Evolutionary conservation across 169 alveolate genomes (phyloP).

Genomic region (Toxoplasma gondii): DNA sequence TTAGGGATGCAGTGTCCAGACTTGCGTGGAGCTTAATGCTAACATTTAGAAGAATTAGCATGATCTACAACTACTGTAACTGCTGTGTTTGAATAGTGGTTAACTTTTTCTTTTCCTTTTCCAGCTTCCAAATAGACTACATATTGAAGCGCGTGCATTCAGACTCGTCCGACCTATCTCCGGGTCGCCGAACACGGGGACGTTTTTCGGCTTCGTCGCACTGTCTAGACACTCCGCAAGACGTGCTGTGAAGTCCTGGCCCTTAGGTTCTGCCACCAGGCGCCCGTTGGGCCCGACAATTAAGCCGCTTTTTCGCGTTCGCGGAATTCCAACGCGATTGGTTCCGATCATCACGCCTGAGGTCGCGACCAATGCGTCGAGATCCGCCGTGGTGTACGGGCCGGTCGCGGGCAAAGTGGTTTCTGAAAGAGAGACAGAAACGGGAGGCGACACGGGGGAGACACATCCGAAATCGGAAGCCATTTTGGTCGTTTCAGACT

Average conservation of each 20-base stretch:
- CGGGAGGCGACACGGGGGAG: too few relatives aligned
- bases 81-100: too few relatives aligned
- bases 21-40: too few relatives aligned
- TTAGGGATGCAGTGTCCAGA: too few relatives aligned
- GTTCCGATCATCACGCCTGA: background rate
- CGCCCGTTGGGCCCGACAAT: background rate
- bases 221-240: background rate
- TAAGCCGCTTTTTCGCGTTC: background rate
- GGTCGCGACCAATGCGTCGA: slow-evolving; percentile 6
- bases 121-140: too few relatives aligned
- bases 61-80: too few relatives aligned
- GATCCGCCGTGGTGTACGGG: slow-evolving; percentile 26
- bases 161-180: background rate
- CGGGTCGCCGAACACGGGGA: background rate
- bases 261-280: background rate
- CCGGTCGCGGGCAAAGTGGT: background rate
- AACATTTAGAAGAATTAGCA: too few relatives aligned
- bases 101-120: too few relatives aligned
- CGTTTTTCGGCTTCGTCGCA: background rate
- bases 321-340: background rate
- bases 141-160: too few relatives aligned
- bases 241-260: background rate
- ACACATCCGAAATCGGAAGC: too few relatives aligned
- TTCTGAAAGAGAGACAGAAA: background rate
- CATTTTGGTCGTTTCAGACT: too few relatives aligned